These are phyloP conservation scores for Metrosideros polymorpha DNA, from an alignment of 441 rosid species.

Conservation along the genomic window DNA sequence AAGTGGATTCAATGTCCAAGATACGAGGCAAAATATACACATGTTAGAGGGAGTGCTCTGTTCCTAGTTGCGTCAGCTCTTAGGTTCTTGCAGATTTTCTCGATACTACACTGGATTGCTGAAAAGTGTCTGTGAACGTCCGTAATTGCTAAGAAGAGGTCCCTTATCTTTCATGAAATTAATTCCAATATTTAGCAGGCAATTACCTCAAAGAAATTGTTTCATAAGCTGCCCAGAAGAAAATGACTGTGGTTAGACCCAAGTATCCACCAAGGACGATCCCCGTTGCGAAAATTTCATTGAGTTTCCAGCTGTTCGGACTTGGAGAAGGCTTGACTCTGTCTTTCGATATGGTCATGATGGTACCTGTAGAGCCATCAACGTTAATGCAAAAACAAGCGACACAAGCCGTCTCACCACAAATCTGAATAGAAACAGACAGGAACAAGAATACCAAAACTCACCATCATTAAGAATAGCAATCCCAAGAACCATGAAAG, in stretches of 20 bases:
- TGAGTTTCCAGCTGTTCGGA: constrained; percentile 50
- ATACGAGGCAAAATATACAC: neutral
- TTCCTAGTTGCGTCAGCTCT: neutral
- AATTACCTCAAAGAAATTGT: constrained; percentile 38
- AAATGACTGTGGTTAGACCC: constrained; percentile 40
- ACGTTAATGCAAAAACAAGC: neutral
- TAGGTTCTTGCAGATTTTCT: neutral
- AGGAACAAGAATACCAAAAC: neutral
- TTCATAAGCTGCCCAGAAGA: constrained; percentile 37
- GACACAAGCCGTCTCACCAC: neutral
- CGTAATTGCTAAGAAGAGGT: neutral
- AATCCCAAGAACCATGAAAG: constrained; percentile 48
- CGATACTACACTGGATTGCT: fast-evolving
- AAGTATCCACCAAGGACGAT: constrained; percentile 34
- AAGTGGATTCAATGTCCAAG: neutral
- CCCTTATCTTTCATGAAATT: neutral
- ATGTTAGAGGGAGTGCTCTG: neutral
- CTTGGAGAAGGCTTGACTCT: constrained; percentile 52
- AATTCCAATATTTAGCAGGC: neutral
- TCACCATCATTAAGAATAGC: constrained; percentile 48
- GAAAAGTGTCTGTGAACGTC: neutral
- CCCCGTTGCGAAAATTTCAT: constrained; percentile 48
- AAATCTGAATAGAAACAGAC: neutral
- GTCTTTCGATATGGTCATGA: constrained; percentile 59
- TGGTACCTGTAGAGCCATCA: constrained; percentile 25